Conservation (phyloP, 2,329 filamentous ascomycete species). For the Chaetomium globosum region DNA sequence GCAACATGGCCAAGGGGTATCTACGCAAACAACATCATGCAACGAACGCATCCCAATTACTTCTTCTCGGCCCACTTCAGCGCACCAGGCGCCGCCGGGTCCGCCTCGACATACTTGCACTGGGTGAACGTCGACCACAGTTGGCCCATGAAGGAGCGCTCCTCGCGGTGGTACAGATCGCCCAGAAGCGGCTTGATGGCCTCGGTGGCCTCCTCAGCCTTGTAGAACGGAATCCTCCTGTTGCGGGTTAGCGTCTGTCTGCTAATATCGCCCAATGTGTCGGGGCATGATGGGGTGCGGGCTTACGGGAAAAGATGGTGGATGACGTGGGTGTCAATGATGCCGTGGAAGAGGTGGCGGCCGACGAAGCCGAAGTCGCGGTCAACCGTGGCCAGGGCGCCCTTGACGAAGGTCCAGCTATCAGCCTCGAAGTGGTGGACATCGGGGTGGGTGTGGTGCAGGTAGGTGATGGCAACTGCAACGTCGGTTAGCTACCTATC, state of each 20-base stretch:
- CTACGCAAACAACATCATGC: not conserved
- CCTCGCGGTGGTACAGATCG: conserved; percentile 54
- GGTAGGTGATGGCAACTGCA: conserved; percentile 71
- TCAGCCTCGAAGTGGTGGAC: conserved; percentile 62
- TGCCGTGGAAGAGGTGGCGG: conserved; percentile 66
- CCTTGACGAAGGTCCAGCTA: conserved; percentile 64
- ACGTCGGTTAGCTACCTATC: conserved; percentile 10
- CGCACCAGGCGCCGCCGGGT: conserved; percentile 43
- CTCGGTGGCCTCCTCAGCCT: conserved; percentile 60
- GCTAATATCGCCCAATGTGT: too few relatives aligned
- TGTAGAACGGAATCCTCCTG: conserved; percentile 61
- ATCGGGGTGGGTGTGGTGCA: conserved; percentile 69
- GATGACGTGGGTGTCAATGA: conserved; percentile 65
- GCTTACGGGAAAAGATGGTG: conserved; percentile 63
- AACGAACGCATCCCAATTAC: conserved; percentile 13
- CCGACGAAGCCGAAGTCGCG: conserved; percentile 67
- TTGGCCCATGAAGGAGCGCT: conserved; percentile 49
- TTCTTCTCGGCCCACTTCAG: conserved; percentile 43
- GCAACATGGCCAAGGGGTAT: conserved; percentile 5
- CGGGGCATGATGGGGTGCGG: not conserved
- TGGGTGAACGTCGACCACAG: conserved; percentile 52
- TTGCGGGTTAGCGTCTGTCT: conserved; percentile 11
- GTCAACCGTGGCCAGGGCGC: conserved; percentile 65
- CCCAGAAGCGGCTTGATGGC: conserved; percentile 61
- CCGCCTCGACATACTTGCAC: conserved; percentile 52